Percentiles rank a stretch among this genome's conserved stretches.
Evolutionary conservation across 139 green algal species (phyloP).

Genomic region (Choricystis sp.): DNA sequence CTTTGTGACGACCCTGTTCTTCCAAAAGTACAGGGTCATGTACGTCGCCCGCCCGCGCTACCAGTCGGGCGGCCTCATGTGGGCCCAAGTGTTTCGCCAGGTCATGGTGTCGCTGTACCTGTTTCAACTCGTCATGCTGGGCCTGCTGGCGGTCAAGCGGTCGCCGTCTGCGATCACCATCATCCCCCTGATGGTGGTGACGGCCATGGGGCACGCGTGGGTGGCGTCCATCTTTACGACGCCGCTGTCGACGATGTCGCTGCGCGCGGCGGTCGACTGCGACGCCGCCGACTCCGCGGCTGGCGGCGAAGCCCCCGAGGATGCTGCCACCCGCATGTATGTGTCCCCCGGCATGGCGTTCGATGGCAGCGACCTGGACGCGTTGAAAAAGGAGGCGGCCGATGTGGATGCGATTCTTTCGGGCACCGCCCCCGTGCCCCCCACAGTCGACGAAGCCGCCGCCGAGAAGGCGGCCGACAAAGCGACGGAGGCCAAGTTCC

Average conservation of each 20-base stretch:
- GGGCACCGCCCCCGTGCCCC: not conserved
- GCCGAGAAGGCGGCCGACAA: not conserved
- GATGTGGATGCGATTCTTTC: not conserved
- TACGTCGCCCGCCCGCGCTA: not conserved
- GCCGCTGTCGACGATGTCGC: not conserved
- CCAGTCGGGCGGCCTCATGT: not conserved
- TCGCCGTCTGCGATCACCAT: not conserved
- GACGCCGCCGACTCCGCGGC: not conserved
- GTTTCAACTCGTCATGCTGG: not conserved
- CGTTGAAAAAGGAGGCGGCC: not conserved
- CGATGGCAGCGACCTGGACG: not conserved
- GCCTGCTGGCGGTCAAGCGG: not conserved
- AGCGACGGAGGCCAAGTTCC: not conserved
- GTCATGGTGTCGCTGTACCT: not conserved
- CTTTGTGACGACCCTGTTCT: not conserved
- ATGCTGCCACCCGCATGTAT: too few relatives aligned
- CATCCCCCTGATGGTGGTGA: not conserved
- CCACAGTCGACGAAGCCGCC: not conserved
- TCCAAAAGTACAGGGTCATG: not conserved
- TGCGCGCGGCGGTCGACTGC: not conserved
- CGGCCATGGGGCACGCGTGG: not conserved
- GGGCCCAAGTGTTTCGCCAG: not conserved
- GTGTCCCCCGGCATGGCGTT: not conserved
- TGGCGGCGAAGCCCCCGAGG: not conserved
- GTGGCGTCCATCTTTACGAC: not conserved